Conservation (phyloP, 2,329 filamentous ascomycete species). For the Dactylellina leptospora region DNA sequence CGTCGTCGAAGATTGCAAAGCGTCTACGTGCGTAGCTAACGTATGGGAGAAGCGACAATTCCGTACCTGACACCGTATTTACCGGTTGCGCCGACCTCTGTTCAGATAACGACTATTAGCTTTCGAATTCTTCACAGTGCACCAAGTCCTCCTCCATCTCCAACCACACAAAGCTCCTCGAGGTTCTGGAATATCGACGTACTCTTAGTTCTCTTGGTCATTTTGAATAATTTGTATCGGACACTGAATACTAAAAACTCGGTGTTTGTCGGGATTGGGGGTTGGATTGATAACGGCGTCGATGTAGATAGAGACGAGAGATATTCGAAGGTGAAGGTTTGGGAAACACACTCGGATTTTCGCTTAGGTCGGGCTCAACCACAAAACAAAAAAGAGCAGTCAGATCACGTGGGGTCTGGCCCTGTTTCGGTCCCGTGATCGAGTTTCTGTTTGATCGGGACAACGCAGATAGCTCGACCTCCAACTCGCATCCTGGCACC, state of each 20-base stretch:
- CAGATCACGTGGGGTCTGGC: constrained; percentile 44
- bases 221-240: constrained; percentile 68
- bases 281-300: constrained; percentile 17
- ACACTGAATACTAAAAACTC: constrained; percentile 10
- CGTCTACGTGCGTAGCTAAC: constrained; percentile 5
- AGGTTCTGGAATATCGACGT: constrained; percentile 49
- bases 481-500: too few relatives aligned
- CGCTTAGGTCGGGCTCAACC: constrained; percentile 37
- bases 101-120: constrained; percentile 58
- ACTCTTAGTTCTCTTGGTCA: constrained; percentile 93
- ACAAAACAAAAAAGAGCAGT: constrained; percentile 51
- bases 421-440: constrained; percentile 20
- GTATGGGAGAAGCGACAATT: constrained; percentile 57
- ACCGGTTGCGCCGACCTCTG: constrained; percentile 95
- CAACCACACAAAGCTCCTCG: background rate
- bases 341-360: constrained; percentile 45
- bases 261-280: constrained; percentile 56
- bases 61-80: constrained; percentile 96
- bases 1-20: constrained; percentile 20
- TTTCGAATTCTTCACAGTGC: constrained; percentile 11
- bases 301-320: constrained; percentile 31
- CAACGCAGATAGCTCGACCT: constrained; percentile 6
- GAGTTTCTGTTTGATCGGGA: constrained; percentile 1
- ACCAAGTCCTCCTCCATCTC: constrained; percentile 15
- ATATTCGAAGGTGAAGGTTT: constrained; percentile 35